phyloP scores from a whole-genome alignment of 225 moss, liverwort and hornwort genomes.

The Asterella californica region DNA sequence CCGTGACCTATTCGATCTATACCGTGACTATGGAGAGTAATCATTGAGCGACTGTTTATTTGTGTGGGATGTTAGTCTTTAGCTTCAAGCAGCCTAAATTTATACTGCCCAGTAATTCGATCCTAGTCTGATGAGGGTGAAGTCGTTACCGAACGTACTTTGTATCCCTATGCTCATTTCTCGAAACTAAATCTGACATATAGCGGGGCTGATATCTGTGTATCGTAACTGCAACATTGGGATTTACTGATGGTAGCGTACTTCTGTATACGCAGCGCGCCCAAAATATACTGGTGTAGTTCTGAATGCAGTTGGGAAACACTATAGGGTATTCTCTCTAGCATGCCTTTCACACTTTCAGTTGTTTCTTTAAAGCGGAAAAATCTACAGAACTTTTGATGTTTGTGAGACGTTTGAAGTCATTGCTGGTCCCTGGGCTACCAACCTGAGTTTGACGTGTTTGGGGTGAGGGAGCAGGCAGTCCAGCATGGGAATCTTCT shows the following conservation, averaged over 20 bases:
- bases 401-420: neutral
- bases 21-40: neutral
- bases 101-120: neutral
- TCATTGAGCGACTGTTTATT: no score
- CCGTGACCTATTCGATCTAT: neutral
- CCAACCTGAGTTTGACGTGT: neutral
- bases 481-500: conserved; percentile 59
- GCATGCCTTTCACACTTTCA: conserved; percentile 34
- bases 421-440: neutral
- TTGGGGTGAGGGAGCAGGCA: conserved; percentile 49
- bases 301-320: conserved; percentile 61
- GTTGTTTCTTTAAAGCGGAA: neutral
- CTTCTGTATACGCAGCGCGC: conserved; percentile 46
- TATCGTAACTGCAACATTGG: neutral
- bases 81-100: neutral
- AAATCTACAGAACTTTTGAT: neutral
- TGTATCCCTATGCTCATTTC: no score
- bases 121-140: neutral
- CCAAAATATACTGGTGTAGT: conserved; percentile 48
- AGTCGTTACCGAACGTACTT: no score
- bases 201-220: neutral
- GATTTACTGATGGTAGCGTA: neutral
- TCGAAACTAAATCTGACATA: neutral
- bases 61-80: neutral
- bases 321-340: conserved; percentile 49